Base-by-base conservation (phyloP, 1,284 basidiomycete species). In the Naganishia cerealis region DNA sequence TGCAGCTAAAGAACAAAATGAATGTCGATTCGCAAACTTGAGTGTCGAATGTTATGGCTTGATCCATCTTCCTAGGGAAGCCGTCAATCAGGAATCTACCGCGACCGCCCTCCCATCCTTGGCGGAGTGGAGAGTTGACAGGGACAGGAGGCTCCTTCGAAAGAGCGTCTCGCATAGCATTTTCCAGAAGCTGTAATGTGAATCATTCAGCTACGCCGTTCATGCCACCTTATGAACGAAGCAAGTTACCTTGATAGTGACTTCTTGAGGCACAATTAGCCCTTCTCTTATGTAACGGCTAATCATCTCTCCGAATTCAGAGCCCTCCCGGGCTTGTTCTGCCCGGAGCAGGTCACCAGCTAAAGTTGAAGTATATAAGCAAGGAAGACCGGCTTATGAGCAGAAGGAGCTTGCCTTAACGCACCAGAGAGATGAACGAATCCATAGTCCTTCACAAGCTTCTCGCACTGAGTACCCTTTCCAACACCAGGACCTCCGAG, bases 41-140 rank as follows among this genome's bases (percentile, higher is more conserved):
- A 15, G 38, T 84, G 77, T 99, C 96, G 77, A 99, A 99, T 80
- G 89, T 89, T 76, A 89, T 73, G 0, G 95, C 95, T 82, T 99
- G 96, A 80, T 99, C 96, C 92, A 99, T 94, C 85, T 97, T 92
- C 70, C 96, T 86, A 55, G 96, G 96, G 83, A 99, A 99, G 3
- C 96, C 96, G 74, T 99, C 96, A 73, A 99, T 89, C 72, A 99
- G 85, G 85, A 99, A 99, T 57, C 92, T 87, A 48, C 91, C 91
- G 69, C 84, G 84, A 50, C 89, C 91, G 59, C 86, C 82, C 33
- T 80, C 78, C 93, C 93, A 95, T 33, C 86, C 88, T 15, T 54
- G 56, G 16, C 68, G 52, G 33, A 73, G 63, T 13, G 65, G 52
- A 18, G 73, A 70, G 55, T 63, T 71, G 12, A 69, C 70, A 29